Base-by-base conservation (phyloP, 225 moss, liverwort and hornwort species). In the Marchantia paleacea region DNA sequence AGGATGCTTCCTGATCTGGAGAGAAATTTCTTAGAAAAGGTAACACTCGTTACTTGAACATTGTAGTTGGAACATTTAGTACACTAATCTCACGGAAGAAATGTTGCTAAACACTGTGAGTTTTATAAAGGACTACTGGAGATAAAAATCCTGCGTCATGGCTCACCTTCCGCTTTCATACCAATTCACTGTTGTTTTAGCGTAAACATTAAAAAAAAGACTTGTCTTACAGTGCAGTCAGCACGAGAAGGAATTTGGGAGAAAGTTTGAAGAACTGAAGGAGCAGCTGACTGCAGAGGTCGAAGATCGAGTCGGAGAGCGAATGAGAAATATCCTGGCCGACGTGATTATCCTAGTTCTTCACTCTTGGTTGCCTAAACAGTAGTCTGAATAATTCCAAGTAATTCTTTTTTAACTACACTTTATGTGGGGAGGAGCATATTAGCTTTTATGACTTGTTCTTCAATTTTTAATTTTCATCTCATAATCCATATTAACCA, bases 21-120 rank as follows among this genome's bases (percentile, higher is more conserved):
- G 79, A 55, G 87, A 22, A 87, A 80, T 70, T 82, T 73, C 76
- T 66, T 87, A n/a, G 87, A 87, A 39, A 87, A 87, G 83, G 86
- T 86, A 78, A 28, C 25, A 29, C 24, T 18, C 49, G 10, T 25
- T 26, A 19, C 31, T 60, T 39, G 39, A 39, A 39, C 39, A 39
- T 39, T 39, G 39, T 5, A 5, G 57, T 39, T 39, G 39, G 5
- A 39, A 39, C 39, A 39, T 39, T 39, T 39, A 5, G 39, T 39
- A 2, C 39, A 39, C 39, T 39, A 2, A 39, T 5, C 39, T 5
- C 39, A 39, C 39, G 39, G 5, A 39, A 39, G 5, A 2, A 39
- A 39, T 39, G 39, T 39, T 2, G 39, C 39, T 39, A 2, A 39
- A 39, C 39, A 39, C 5, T 39, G 39, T n/a, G n/a, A n/a, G n/a